Percentiles rank a stretch among this genome's conserved stretches.
Conservation (phyloP, 2,329 filamentous ascomycete genomes). For the Fusarium beomiforme region DNA sequence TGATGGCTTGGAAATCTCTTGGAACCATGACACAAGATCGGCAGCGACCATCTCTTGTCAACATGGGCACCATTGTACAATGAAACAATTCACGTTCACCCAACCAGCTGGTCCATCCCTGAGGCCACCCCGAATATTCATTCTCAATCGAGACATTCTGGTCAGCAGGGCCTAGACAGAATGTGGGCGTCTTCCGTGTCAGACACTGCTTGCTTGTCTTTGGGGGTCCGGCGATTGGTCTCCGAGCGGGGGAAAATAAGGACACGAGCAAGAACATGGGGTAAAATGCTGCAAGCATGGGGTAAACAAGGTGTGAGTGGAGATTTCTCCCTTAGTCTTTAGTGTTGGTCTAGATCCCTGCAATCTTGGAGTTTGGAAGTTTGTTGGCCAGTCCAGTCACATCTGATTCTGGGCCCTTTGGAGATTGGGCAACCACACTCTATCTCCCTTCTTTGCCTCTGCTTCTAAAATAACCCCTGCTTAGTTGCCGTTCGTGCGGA, state of each 20-base stretch:
- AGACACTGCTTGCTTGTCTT: constrained; percentile 7
- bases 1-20: constrained; percentile 17
- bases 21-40: constrained; percentile 17
- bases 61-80: constrained; percentile 11
- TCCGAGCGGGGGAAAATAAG: constrained; percentile 20
- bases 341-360: not conserved
- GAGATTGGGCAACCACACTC: constrained; percentile 17
- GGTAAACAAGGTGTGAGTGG: constrained; percentile 21
- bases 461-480: constrained; percentile 22
- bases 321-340: not conserved
- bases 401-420: not conserved
- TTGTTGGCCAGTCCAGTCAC: constrained; percentile 5
- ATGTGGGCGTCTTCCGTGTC: constrained; percentile 10
- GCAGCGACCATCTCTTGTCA: not conserved
- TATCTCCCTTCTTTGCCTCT: not conserved
- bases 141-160: constrained; percentile 21
- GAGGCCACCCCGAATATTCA: constrained; percentile 20
- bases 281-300: constrained; percentile 20
- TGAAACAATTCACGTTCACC: constrained; percentile 27
- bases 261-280: constrained; percentile 16
- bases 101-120: not conserved
- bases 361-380: constrained; percentile 8
- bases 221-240: constrained; percentile 36
- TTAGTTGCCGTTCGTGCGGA: constrained; percentile 38
- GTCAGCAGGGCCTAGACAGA: constrained; percentile 15